Conservation (phyloP, 108 stramenopile genomes). For the Mediolabrus comicus region DNA sequence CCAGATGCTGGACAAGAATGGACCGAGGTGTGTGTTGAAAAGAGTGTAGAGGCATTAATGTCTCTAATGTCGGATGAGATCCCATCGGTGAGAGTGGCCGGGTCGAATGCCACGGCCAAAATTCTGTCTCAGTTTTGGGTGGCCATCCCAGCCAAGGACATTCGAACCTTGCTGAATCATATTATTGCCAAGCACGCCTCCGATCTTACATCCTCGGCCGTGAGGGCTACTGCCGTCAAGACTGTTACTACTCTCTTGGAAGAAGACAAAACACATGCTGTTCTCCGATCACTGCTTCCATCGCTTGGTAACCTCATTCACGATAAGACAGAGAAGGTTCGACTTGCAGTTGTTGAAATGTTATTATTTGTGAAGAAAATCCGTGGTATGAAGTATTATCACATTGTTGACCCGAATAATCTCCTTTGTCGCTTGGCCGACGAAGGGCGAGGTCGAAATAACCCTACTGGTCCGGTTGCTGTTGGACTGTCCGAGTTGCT, state of each 20-base stretch:
- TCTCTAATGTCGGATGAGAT: slow-evolving; percentile 74
- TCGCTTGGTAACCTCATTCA: slow-evolving; percentile 84
- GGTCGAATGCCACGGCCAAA: slow-evolving; percentile 72
- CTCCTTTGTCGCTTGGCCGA: slow-evolving; percentile 78
- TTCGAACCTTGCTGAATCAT: slow-evolving; percentile 78
- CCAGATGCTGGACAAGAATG: slow-evolving; percentile 44
- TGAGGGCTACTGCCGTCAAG: slow-evolving; percentile 78
- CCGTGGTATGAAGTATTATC: slow-evolving; percentile 87
- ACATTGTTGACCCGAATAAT: slow-evolving; percentile 90
- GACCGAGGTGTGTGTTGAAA: slow-evolving; percentile 60
- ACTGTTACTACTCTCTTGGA: slow-evolving; percentile 74
- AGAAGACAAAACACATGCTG: slow-evolving; percentile 75
- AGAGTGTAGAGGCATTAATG: slow-evolving; percentile 64
- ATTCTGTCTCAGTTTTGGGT: slow-evolving; percentile 87
- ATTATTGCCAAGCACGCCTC: slow-evolving; percentile 83
- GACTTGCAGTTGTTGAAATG: slow-evolving; percentile 80
- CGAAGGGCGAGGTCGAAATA: slow-evolving; percentile 47
- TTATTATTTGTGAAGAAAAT: slow-evolving; percentile 80
- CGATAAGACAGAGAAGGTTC: slow-evolving; percentile 88
- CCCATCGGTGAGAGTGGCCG: slow-evolving; percentile 81
- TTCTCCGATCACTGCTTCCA: slow-evolving; percentile 86
- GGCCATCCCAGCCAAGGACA: slow-evolving; percentile 67
- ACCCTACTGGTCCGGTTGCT: slow-evolving; percentile 64
- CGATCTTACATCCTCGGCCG: slow-evolving; percentile 81
- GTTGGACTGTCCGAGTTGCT: slow-evolving; percentile 71